These are phyloP conservation scores for Metroxylon sagu DNA, from an alignment of 176 grass and related monocot species.

Conservation along the genomic window DNA sequence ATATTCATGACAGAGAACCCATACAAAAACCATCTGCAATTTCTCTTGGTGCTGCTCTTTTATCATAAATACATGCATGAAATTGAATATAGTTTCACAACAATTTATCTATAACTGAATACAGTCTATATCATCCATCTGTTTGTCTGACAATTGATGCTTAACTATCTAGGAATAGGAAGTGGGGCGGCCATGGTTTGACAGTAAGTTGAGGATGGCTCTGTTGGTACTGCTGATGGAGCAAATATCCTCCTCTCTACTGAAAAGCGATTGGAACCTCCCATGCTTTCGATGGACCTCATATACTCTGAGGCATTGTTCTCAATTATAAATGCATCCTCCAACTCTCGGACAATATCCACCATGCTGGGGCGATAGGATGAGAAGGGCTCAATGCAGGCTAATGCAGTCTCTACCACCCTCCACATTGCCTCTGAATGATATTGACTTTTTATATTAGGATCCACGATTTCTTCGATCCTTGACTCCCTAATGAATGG, in stretches of 20 bases:
- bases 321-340: slow-evolving; percentile 60
- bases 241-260: slow-evolving; percentile 40
- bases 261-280: slow-evolving; percentile 48
- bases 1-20: too few relatives aligned
- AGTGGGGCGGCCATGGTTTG: slow-evolving; percentile 20
- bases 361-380: slow-evolving; percentile 49
- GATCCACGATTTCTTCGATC: slow-evolving; percentile 68
- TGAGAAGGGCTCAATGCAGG: slow-evolving; percentile 40
- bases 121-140: too few relatives aligned
- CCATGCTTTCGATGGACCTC: slow-evolving; percentile 51
- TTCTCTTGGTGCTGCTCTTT: too few relatives aligned
- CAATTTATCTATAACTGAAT: too few relatives aligned
- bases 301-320: slow-evolving; percentile 63
- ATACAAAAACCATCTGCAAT: too few relatives aligned
- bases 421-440: slow-evolving; percentile 69
- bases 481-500: slow-evolving; percentile 55
- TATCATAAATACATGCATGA: too few relatives aligned
- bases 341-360: slow-evolving; percentile 48
- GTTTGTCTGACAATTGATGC: too few relatives aligned
- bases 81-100: too few relatives aligned
- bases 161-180: slow-evolving; percentile 18
- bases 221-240: slow-evolving; percentile 20
- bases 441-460: slow-evolving; percentile 56
- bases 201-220: slow-evolving; percentile 17
- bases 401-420: slow-evolving; percentile 45